Evolutionary conservation across 345 rosid species (phyloP), one percentile per base, ranked within the genome.

Genomic region (Diplotaxis tenuifolia): DNA sequence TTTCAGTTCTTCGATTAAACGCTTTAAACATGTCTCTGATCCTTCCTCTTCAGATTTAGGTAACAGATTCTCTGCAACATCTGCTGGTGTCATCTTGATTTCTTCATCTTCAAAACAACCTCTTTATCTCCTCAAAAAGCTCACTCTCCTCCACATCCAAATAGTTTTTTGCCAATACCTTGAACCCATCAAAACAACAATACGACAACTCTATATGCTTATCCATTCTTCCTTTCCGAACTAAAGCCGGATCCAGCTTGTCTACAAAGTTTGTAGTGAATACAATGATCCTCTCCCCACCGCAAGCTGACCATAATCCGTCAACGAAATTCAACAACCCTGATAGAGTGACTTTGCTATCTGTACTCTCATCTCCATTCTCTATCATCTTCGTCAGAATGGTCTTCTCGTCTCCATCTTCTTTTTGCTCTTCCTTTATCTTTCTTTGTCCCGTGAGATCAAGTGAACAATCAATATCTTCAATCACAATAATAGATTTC

Each of bases 201-300:
- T 53, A 53, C 2, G 28, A 53, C 58, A 53, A 53, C 58, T 53
- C 58, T 21, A 53, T 53, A 53, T 53, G 58, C 28, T 53, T 53
- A 21, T 53, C 58, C 58, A 53, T 53, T 53, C 58, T 21, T 53
- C 58, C 58, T 53, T 53, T 53, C 8, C 58, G 28, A 21, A 53
- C 6, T 5, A 53, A 53, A 53, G 28, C 58, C n/a, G 58, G 58
- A 53, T 53, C 58, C 10, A 53, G 58, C 58, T 53, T 53, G 28
- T 53, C 58, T 14, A 53, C 28, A 53, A 53, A 53, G 7, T 53
- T 53, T 53, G 58, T 53, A 21, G 58, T 53, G 58, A 53, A 53
- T 5, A 53, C 28, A 53, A 53, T 53, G 58, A 53, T 53, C 58
- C 58, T 53, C 58, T 53, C 58, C 28, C 58, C 58, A 53, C 58